Base-by-base conservation (phyloP, 257 asterid species). In the Nicotiana tabacum region DNA sequence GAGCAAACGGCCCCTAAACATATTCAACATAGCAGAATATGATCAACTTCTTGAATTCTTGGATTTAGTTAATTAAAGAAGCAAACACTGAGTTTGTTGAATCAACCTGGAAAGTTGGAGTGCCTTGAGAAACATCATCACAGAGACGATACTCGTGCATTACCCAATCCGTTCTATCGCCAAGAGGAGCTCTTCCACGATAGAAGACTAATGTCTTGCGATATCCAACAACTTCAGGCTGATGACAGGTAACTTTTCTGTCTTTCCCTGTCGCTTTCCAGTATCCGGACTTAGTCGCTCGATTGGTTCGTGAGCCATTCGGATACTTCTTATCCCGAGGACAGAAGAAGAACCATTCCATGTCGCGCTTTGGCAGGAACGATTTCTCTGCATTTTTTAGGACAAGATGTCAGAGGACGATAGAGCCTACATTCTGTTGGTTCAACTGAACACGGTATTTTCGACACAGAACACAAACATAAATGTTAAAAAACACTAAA, bases 201-300 rank as follows among this genome's bases (percentile, higher is more conserved):
- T 89, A 89, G 83, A 89, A 89, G 72, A 89, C 91, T 33, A 89
- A 76, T 24, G 91, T 89, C 81, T 89, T 89, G 55, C 91, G 88
- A 51, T 79, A 89, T 2, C 90, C 90, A 30, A 70, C 48, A 0
- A 66, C 85, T 37, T 69, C 81, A 55, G 91, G 83, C 58, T 85
- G 58, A 53, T 53, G 88, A 78, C 91, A 87, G 27, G 65, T 82
- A 21, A 89, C 78, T 77, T 85, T 87, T 79, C 89, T 57, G 72
- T 89, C 91, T 78, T 87, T 89, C 43, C 91, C 91, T 1, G 91
- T 89, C 18, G 91, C 91, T 62, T 89, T 89, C 91, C 91, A 87
- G 88, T 89, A 89, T 46, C 91, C 91, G 3, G 87, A 82, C 85
- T 77, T 87, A n/a, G 91, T 89, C 58, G 91, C 90, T 68, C 91